phyloP scores from a whole-genome alignment of 169 alveolate genomes.

The Plasmodium blacklocki region DNA sequence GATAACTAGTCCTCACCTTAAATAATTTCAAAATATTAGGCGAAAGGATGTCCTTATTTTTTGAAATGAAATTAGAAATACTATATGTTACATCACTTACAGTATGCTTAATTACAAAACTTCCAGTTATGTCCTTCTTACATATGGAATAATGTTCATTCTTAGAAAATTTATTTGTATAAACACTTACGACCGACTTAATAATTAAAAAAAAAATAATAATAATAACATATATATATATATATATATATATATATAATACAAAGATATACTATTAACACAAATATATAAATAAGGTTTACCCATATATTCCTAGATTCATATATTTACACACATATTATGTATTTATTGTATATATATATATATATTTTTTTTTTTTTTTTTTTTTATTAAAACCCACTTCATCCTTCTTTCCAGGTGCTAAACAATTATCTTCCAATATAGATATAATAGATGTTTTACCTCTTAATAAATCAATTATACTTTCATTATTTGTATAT shows the following conservation, averaged over 20 bases:
- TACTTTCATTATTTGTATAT: constrained; percentile 66
- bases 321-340: not conserved
- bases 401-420: constrained; percentile 64
- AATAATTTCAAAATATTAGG: constrained; percentile 33
- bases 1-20: constrained; percentile 21
- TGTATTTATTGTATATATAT: not conserved
- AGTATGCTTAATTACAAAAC: constrained; percentile 64
- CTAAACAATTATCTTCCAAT: constrained; percentile 73
- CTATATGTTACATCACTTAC: constrained; percentile 67
- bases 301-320: no score
- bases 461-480: constrained; percentile 63
- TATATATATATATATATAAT: not conserved
- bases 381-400: not conserved
- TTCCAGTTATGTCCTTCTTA: constrained; percentile 21
- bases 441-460: constrained; percentile 56
- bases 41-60: constrained; percentile 60
- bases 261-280: no score
- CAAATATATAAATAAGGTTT: no score
- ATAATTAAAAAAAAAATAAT: not conserved
- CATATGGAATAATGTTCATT: constrained; percentile 17
- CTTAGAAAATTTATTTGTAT: constrained; percentile 48
- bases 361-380: no score
- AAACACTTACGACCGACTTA: constrained; percentile 42
- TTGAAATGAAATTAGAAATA: constrained; percentile 54
- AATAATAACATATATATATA: no score